phyloP scores from a whole-genome alignment of 73 alveolate species.

The Tetrahymena elliotti region DNA sequence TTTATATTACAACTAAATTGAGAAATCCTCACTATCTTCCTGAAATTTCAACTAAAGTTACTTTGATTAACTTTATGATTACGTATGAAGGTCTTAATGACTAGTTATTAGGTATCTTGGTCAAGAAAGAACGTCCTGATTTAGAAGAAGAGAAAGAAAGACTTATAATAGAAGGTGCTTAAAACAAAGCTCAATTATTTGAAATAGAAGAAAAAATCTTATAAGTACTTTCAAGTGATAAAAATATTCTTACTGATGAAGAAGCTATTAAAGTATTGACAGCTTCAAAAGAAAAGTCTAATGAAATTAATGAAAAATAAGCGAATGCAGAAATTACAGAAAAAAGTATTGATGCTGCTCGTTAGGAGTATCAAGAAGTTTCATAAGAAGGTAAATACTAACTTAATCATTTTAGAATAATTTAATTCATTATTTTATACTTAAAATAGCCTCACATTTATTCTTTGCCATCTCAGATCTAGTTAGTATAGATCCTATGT shows the following conservation, averaged over 20 bases:
- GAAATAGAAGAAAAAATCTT: conserved; percentile 82
- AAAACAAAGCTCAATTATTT: conserved; percentile 77
- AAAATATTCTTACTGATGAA: conserved; percentile 85
- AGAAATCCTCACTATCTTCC: conserved; percentile 88
- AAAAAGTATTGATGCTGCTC: conserved; percentile 74
- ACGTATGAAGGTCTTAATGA: conserved; percentile 80
- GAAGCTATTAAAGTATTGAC: conserved; percentile 84
- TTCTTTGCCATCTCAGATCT: conserved; percentile 95
- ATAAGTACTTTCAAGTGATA: conserved; percentile 38
- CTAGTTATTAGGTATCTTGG: conserved; percentile 90
- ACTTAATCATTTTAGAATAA: no score
- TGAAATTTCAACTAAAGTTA: conserved; percentile 74
- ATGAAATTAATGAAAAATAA: conserved; percentile 75
- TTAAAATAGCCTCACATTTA: conserved; percentile 79
- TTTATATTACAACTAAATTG: conserved; percentile 79
- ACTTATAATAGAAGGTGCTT: conserved; percentile 84
- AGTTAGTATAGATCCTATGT: conserved; percentile 96
- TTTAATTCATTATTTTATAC: no score
- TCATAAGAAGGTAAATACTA: conserved; percentile 44
- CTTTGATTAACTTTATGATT: conserved; percentile 77
- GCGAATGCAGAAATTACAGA: conserved; percentile 82
- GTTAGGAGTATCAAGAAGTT: conserved; percentile 72
- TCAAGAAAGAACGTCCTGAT: conserved; percentile 96
- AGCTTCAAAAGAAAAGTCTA: conserved; percentile 69
- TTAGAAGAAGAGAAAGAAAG: conserved; percentile 93